Base-by-base conservation (phyloP, 495 filamentous ascomycete genomes). In the Articulospora tetracladia region DNA sequence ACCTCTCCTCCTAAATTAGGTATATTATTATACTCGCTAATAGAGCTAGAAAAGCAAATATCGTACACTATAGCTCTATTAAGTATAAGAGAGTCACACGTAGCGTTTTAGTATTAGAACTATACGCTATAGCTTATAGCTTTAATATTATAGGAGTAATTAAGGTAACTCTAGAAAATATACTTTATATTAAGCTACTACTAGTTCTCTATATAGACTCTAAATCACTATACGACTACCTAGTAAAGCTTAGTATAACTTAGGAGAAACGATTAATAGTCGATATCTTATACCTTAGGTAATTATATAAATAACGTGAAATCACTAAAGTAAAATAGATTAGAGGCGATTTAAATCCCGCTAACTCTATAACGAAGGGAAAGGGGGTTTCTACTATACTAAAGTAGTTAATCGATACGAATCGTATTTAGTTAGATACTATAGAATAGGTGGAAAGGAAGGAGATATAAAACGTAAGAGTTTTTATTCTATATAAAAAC, bases 61-160 rank as follows among this genome's bases (percentile, higher is more conserved):
- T 65, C 3, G 0, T 66, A 0, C 39, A 66, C 32, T 68, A 32
- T 10, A 52, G 19, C 3, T 63, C 47, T 3, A 64, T 36, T n/a
- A 68, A 68, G 39, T 60, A 25, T 39, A 66, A 68, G 26, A 48
- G 57, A 46, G 55, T 66, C 20, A 68, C 34, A 24, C 10, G 58
- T 34, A 65, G 41, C 26, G 32, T 65, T 10, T 55, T 63, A 36
- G 39, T 27, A 23, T 67, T 41, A 25, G 47, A 57, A 26, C 22
- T 68, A 3, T 68, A 68, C 49, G 34, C 28, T 11, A 62, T 53
- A 48, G 44, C 36, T 25, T 20, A 61, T 34, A 58, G 56, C 7
- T 48, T 65, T 11, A 50, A 60, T 53, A 62, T 57, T 28, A 48
- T 19, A 1, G 15, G 20, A n/a, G 20, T 39, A 1, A 26, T 62